These are phyloP conservation scores for Mrakia hoshinonis DNA, from an alignment of 768 basidiomycete species.

Conservation along the genomic window DNA sequence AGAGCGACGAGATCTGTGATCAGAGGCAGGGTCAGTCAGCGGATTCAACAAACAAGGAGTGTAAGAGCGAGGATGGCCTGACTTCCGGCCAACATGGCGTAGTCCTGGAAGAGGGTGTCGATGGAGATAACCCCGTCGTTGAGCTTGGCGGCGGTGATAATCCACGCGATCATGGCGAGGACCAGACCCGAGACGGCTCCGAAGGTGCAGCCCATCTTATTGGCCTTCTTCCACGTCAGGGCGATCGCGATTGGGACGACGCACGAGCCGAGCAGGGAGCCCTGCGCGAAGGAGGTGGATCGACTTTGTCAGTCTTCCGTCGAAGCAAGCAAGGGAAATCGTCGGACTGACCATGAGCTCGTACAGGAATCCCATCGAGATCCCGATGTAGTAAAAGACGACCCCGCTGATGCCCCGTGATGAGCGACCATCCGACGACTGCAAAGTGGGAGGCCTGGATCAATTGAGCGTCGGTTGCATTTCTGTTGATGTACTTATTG, in stretches of 20 bases:
- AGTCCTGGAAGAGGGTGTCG: constrained; percentile 41
- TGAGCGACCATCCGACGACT: constrained; percentile 36
- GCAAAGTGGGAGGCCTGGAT: constrained; percentile 59
- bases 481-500: constrained; percentile 71
- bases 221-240: constrained; percentile 76
- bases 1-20: constrained; percentile 82
- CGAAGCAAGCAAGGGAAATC: background rate
- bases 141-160: constrained; percentile 64
- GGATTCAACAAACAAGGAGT: no score
- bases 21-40: no score
- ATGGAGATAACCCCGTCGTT: constrained; percentile 67
- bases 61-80: no score
- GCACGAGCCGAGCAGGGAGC: constrained; percentile 53
- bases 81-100: constrained; percentile 76
- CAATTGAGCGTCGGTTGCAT: constrained; percentile 56
- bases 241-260: constrained; percentile 81
- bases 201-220: constrained; percentile 71
- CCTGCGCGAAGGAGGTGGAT: background rate
- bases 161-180: constrained; percentile 69
- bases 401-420: constrained; percentile 75
- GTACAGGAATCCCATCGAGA: constrained; percentile 31
- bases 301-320: background rate
- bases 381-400: constrained; percentile 78
- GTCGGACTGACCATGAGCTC: constrained; percentile 8
- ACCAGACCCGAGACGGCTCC: constrained; percentile 64